Base-by-base conservation (phyloP, 495 filamentous ascomycete species). In the Trichoderma parareesei region DNA sequence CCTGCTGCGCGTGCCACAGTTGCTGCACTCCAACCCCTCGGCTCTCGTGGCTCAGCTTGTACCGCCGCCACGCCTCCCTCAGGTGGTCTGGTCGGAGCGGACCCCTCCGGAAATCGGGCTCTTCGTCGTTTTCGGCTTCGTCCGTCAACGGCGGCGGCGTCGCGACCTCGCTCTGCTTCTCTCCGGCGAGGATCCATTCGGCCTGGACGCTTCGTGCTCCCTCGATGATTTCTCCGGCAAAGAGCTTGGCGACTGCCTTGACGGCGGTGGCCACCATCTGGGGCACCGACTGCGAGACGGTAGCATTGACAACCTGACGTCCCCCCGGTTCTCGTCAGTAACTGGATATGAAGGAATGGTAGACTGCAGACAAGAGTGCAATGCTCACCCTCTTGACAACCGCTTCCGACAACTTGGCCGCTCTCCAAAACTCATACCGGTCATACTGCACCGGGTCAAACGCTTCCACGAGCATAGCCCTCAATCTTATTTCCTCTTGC, bases 271-370 rank as follows among this genome's bases (percentile, higher is more conserved):
- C 86, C 38, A 96, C 88, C 61, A 83, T 87, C 14, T 84, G 81
- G 4, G 91, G 88, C 4, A 93, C 91, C 20, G 90, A 94, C 74
- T 96, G 92, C 1, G 89, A 92, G 13, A 95, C 86, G 48, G 91
- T 92, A 68, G 92, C 90, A 69, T 96, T 97, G 72, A 91, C 85
- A 67, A 92, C 87, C 78, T 90, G 72, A n/a, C n/a, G 18, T 37
- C 53, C 10, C 14, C n/a, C 5, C 8, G 4, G 20, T 18, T 27
- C 43, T n/a, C 20, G 46, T 49, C 46, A 49, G 46, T 18, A 27
- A 27, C 27, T 27, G 27, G 27, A 27, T 27, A 27, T 27, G 27
- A 27, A 27, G 27, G 27, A 27, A 27, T 27, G 27, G 27, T 27
- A 27, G 27, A 27, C 27, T 27, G 27, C 27, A 27, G 27, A 27